These are phyloP conservation scores for Scutellospora calospora DNA, from an alignment of 371 early-diverging fungal species.

Conservation along the genomic window DNA sequence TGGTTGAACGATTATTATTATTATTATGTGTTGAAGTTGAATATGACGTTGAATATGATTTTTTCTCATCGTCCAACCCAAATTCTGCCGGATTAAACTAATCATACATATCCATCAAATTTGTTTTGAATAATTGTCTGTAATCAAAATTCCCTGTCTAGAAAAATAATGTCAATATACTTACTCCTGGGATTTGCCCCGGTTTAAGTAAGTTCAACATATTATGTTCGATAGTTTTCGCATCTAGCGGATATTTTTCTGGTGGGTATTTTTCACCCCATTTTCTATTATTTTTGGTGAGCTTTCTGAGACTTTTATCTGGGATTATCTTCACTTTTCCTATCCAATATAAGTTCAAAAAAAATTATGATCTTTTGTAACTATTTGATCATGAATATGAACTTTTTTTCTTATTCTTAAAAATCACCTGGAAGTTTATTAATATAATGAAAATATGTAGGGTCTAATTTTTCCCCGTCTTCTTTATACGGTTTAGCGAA, in stretches of 20 bases:
- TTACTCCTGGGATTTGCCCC: conserved; percentile 19
- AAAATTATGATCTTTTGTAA: neutral
- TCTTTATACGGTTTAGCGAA: conserved; percentile 4
- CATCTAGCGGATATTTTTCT: conserved; percentile 17
- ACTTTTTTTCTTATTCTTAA: conserved; percentile 1
- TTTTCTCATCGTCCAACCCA: conserved; percentile 16
- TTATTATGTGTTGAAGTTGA: neutral
- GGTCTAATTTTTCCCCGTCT: neutral
- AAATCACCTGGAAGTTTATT: conserved; percentile 22
- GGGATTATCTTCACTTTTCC: conserved; percentile 24
- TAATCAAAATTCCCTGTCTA: neutral
- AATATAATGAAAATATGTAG: conserved; percentile 25
- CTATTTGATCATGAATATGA: neutral
- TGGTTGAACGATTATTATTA: neutral
- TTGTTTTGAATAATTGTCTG: neutral
- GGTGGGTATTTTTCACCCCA: conserved; percentile 29
- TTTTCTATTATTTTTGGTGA: neutral
- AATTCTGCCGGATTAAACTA: conserved; percentile 24
- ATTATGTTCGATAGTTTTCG: conserved; percentile 15
- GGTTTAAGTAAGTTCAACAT: conserved; percentile 25
- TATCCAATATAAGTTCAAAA: neutral
- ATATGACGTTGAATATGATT: conserved; percentile 10
- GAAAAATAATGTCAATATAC: neutral
- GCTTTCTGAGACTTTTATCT: conserved; percentile 23
- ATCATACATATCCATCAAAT: neutral